Evolutionary conservation across 78 protist genomes (phyloP).

Genomic region (Dictyostelium brefeldianum): DNA sequence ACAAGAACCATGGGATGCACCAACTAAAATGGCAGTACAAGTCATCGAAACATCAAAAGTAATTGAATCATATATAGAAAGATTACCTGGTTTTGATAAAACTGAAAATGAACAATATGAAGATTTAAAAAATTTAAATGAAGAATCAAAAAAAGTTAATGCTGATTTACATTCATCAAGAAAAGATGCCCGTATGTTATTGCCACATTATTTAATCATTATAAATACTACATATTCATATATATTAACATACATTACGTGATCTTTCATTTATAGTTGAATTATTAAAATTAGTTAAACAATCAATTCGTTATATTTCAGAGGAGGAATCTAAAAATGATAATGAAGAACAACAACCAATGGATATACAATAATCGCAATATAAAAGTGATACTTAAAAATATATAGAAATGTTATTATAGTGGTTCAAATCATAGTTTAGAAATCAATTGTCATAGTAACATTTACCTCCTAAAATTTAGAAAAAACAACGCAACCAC

Average conservation of each 20-base stretch:
- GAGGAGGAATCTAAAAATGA: constrained; percentile 26
- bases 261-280: background rate
- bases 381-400: background rate
- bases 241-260: too few relatives aligned
- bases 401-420: too few relatives aligned
- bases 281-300: constrained; percentile 48
- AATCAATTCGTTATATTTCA: constrained; percentile 31
- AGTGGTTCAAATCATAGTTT: too few relatives aligned
- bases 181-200: constrained; percentile 55
- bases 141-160: constrained; percentile 24
- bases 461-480: background rate
- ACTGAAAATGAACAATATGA: constrained; percentile 62
- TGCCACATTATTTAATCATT: too few relatives aligned
- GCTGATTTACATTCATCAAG: constrained; percentile 1
- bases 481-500: background rate
- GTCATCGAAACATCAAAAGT: constrained; percentile 70
- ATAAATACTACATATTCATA: too few relatives aligned
- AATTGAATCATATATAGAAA: constrained; percentile 69
- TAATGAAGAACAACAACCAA: background rate
- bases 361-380: background rate
- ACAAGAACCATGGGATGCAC: constrained; percentile 13
- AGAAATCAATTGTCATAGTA: background rate
- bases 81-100: constrained; percentile 55
- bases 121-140: constrained; percentile 18
- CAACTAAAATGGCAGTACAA: constrained; percentile 47